A percentile compares a stretch with the other conserved stretches of the same genome.
These are phyloP conservation scores for Kodamaea neixiangensis DNA, from an alignment of 805 yeast genomes.

Conservation along the genomic window DNA sequence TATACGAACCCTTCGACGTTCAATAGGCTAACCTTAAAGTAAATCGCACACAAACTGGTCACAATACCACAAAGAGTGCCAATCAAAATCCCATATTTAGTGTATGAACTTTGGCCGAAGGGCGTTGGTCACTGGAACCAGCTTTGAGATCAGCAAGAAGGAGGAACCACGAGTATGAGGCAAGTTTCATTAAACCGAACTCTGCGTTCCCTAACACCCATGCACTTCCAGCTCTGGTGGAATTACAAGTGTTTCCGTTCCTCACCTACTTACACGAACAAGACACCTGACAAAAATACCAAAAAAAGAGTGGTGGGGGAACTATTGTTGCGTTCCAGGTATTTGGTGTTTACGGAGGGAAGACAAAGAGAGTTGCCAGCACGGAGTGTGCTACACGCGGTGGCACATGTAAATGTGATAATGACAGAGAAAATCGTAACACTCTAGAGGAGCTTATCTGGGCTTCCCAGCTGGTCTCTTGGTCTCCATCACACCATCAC, in stretches of 20 bases:
- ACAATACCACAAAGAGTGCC: background rate
- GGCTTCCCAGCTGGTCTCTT: background rate
- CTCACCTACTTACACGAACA: background rate
- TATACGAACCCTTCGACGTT: background rate
- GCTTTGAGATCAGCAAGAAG: no score
- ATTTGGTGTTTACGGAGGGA: background rate
- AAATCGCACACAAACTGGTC: background rate
- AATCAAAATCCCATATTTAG: no score
- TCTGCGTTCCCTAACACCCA: no score
- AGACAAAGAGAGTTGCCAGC: background rate
- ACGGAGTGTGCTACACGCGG: background rate
- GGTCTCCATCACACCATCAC: background rate
- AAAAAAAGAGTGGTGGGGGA: background rate
- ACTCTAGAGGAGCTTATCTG: background rate
- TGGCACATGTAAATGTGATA: background rate
- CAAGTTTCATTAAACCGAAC: no score
- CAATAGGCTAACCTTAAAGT: conserved; percentile 1
- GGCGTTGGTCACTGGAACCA: no score
- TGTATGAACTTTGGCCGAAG: no score
- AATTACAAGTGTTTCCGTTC: background rate
- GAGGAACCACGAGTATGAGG: no score
- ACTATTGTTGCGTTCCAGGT: background rate
- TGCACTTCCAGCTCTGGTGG: no score
- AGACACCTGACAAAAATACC: background rate
- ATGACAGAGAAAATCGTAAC: background rate